phyloP scores from a whole-genome alignment of 208 protist genomes.

The Vickermania ingenoplastis region DNA sequence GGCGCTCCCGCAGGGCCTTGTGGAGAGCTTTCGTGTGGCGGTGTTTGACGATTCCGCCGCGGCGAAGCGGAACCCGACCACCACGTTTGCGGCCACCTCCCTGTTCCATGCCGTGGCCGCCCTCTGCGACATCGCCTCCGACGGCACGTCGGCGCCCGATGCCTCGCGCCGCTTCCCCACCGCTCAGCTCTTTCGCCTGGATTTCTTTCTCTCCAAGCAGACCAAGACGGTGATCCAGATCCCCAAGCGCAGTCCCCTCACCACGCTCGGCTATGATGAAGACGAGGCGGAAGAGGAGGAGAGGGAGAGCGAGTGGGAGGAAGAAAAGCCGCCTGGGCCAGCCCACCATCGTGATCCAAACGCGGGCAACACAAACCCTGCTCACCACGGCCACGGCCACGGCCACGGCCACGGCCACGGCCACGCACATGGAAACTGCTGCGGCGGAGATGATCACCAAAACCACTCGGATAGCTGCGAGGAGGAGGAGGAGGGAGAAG shows the following conservation, averaged over 20 bases:
- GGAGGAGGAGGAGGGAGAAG: slow-evolving; percentile 9
- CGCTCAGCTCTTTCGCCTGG: slow-evolving; percentile 63
- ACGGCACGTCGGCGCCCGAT: slow-evolving; percentile 46
- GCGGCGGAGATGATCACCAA: slow-evolving; percentile 15
- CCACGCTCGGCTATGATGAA: slow-evolving; percentile 40
- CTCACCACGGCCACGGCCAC: background rate
- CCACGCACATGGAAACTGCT: no score
- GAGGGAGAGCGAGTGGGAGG: slow-evolving; percentile 10
- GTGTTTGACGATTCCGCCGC: background rate
- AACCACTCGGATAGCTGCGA: slow-evolving; percentile 1
- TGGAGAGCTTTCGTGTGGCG: slow-evolving; percentile 11
- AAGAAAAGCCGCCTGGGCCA: background rate
- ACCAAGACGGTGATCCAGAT: slow-evolving; percentile 70
- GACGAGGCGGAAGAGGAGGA: slow-evolving; percentile 12
- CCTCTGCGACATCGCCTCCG: slow-evolving; percentile 21
- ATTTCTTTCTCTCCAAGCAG: slow-evolving; percentile 63
- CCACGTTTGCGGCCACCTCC: background rate
- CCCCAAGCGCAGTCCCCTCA: slow-evolving; percentile 38
- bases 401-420: slow-evolving; percentile 1
- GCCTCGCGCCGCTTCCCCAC: slow-evolving; percentile 22
- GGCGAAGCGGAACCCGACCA: slow-evolving; percentile 24
- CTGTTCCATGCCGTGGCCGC: slow-evolving; percentile 45
- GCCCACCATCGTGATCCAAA: background rate
- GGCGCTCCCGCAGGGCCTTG: background rate
- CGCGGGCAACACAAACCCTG: slow-evolving; percentile 1